Percentiles rank a stretch among this genome's conserved stretches.
These are phyloP conservation scores for Aspergillus tamarii DNA, from an alignment of 2,329 filamentous ascomycete species.

Conservation along the genomic window DNA sequence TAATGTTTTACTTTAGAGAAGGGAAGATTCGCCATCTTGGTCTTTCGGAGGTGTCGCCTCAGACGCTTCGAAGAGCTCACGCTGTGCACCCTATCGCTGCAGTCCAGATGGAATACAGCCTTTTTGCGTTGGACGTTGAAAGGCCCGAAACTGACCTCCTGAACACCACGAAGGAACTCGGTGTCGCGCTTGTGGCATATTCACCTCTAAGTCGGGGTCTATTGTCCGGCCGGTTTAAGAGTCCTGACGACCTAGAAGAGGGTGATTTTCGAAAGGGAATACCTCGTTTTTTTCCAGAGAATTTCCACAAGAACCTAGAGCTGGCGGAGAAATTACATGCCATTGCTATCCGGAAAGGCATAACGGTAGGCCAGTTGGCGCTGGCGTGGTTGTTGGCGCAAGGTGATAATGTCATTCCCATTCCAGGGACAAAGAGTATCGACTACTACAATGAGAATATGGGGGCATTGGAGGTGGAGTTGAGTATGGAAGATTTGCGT, in stretches of 20 bases:
- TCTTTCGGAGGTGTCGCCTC: slow-evolving; percentile 53
- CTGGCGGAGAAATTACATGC: slow-evolving; percentile 55
- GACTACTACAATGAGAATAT: slow-evolving; percentile 52
- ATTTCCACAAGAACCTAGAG: slow-evolving; percentile 60
- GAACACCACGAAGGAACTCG: slow-evolving; percentile 32
- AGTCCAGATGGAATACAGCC: slow-evolving; percentile 59
- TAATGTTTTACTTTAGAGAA: slow-evolving; percentile 26
- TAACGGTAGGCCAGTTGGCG: slow-evolving; percentile 60
- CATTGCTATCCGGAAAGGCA: slow-evolving; percentile 57
- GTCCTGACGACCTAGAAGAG: slow-evolving; percentile 40
- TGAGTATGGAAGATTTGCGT: slow-evolving; percentile 21
- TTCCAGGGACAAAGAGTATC: slow-evolving; percentile 57
- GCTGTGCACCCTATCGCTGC: slow-evolving; percentile 54
- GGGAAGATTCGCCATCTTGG: slow-evolving; percentile 60
- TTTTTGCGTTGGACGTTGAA: slow-evolving; percentile 56
- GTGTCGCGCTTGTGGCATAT: slow-evolving; percentile 48
- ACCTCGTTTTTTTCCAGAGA: slow-evolving; percentile 56
- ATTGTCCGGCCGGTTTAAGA: slow-evolving; percentile 47
- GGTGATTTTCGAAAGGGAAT: slow-evolving; percentile 51
- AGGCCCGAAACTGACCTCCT: slow-evolving; percentile 27
- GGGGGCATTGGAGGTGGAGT: slow-evolving; percentile 18
- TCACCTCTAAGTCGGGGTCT: slow-evolving; percentile 50
- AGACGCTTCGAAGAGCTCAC: slow-evolving; percentile 54
- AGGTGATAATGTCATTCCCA: slow-evolving; percentile 64
- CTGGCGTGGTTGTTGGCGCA: slow-evolving; percentile 67